phyloP scores from a whole-genome alignment of 106 monocot species.

The Allium cepa region DNA sequence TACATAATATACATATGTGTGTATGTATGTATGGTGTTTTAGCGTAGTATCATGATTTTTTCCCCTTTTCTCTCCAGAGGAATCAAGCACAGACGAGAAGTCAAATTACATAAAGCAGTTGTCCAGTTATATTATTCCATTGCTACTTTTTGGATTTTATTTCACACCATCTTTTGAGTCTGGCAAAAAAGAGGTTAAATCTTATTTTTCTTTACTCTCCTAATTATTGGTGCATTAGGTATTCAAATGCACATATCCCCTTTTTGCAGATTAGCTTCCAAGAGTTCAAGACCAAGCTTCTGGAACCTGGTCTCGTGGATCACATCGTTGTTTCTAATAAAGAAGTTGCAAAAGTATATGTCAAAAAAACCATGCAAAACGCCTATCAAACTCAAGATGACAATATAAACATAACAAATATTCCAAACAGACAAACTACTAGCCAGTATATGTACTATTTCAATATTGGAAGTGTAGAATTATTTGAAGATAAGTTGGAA shows the following conservation, averaged over 20 bases:
- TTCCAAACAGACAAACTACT: slow-evolving; percentile 17
- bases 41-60: too few species aligned
- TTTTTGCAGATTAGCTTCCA: slow-evolving; percentile 89
- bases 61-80: slow-evolving; percentile 38
- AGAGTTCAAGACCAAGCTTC: slow-evolving; percentile 94
- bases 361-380: slow-evolving; percentile 39
- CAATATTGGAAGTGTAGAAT: slow-evolving; percentile 93
- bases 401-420: slow-evolving; percentile 25
- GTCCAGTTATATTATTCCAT: slow-evolving; percentile 61
- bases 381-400: slow-evolving; percentile 36
- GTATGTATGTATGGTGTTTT: too few species aligned
- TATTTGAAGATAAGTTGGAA: slow-evolving; percentile 90
- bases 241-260: background rate
- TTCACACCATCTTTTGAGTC: slow-evolving; percentile 63
- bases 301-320: slow-evolving; percentile 92
- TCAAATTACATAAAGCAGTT: slow-evolving; percentile 58
- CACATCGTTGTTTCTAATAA: slow-evolving; percentile 92
- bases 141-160: slow-evolving; percentile 64
- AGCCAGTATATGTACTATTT: slow-evolving; percentile 70
- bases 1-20: too few species aligned
- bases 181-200: slow-evolving; percentile 71
- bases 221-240: too few species aligned
- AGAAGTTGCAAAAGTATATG: slow-evolving; percentile 90
- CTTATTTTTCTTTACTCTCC: background rate
- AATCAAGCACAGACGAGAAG: slow-evolving; percentile 49